These are phyloP conservation scores for Monascus ruber DNA, from an alignment of 2,329 filamentous ascomycete genomes.

Conservation along the genomic window DNA sequence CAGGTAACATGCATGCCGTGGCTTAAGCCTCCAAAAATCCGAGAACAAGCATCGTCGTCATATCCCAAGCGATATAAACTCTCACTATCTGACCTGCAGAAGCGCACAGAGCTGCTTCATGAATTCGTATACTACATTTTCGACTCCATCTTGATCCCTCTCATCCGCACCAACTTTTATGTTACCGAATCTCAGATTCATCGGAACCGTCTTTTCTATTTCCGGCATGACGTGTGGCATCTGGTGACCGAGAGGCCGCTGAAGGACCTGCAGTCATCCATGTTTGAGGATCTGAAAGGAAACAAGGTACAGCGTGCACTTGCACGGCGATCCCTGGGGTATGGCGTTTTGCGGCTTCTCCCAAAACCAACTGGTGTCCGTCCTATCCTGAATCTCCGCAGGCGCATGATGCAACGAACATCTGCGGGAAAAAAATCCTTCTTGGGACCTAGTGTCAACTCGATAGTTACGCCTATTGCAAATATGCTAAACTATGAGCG, in stretches of 20 bases:
- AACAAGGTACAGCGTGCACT: conserved; percentile 48
- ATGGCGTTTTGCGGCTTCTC: conserved; percentile 66
- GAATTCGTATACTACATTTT: conserved; percentile 90
- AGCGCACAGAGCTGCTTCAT: conserved; percentile 65
- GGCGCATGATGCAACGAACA: conserved; percentile 42
- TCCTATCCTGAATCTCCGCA: conserved; percentile 76
- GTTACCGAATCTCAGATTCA: conserved; percentile 81
- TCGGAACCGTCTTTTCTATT: conserved; percentile 77
- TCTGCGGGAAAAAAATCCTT: conserved; percentile 38
- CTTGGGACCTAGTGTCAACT: conserved; percentile 57
- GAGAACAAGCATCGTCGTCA: conserved; percentile 15
- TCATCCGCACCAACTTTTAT: conserved; percentile 81
- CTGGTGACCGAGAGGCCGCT: conserved; percentile 63
- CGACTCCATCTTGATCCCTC: conserved; percentile 78
- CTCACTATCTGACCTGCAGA: conserved; percentile 59
- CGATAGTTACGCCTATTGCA: conserved; percentile 60
- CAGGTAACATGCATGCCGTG: conserved; percentile 60
- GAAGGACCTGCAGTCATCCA: conserved; percentile 51
- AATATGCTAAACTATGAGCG: conserved; percentile 70
- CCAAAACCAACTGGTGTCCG: conserved; percentile 69
- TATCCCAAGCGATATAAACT: conserved; percentile 37
- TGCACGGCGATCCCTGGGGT: conserved; percentile 55
- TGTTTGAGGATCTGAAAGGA: conserved; percentile 66
- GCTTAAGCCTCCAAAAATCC: conserved; percentile 49
- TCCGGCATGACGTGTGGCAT: conserved; percentile 87